Percentiles rank a stretch among this genome's conserved stretches.
phyloP scores from a whole-genome alignment of 1,284 basidiomycete species.

The Sporisorium exsertum region DNA sequence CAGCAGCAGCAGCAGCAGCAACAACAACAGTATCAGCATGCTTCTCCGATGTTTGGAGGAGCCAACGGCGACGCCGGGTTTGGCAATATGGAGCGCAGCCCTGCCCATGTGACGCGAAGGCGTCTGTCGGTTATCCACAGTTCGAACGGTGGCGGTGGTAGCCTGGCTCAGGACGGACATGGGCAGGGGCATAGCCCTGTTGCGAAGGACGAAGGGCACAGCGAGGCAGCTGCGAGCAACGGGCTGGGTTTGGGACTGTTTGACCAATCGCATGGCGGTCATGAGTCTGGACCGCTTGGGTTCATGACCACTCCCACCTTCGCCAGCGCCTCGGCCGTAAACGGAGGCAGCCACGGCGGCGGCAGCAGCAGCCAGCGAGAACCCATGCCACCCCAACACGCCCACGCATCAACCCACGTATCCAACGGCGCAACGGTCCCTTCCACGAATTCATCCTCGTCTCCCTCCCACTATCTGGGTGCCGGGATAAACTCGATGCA shows the following conservation, averaged over 20 bases:
- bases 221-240: neutral
- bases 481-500: constrained; percentile 23
- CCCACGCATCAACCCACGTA: constrained; percentile 3
- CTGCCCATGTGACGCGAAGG: constrained; percentile 12
- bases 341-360: neutral
- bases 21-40: constrained; percentile 13
- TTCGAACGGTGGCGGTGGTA: neutral
- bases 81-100: constrained; percentile 11
- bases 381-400: neutral
- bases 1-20: neutral
- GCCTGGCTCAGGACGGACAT: neutral
- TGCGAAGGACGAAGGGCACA: constrained; percentile 11
- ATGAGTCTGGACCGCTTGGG: neutral
- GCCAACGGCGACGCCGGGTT: neutral
- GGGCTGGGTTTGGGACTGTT: constrained; percentile 22
- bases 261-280: constrained; percentile 5
- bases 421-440: neutral
- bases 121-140: constrained; percentile 9
- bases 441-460: neutral
- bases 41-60: constrained; percentile 13
- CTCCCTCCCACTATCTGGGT: constrained; percentile 12
- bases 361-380: constrained; percentile 3
- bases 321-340: neutral
- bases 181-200: neutral
- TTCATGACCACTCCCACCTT: constrained; percentile 6